Conservation (phyloP, 1,139 yeast genomes). For the Spathaspora sp. region DNA sequence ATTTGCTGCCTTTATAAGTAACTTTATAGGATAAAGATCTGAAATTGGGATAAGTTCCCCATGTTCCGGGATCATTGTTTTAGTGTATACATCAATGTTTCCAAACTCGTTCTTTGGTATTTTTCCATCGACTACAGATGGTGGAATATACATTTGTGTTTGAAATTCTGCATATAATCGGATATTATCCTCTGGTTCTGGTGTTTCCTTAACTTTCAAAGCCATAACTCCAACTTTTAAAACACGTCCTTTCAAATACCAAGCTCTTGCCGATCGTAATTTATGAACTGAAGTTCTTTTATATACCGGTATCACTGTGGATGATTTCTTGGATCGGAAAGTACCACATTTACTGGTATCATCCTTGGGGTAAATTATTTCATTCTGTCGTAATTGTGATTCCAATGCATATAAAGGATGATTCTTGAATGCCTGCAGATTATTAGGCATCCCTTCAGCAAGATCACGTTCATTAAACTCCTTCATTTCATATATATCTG, state of each 20-base stretch:
- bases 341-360: constrained; percentile 64
- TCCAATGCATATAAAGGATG: constrained; percentile 90
- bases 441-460: constrained; percentile 86
- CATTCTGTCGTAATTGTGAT: constrained; percentile 68
- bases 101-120: constrained; percentile 79
- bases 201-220: constrained; percentile 42
- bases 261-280: constrained; percentile 73
- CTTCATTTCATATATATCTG: constrained; percentile 68
- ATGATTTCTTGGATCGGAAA: constrained; percentile 42
- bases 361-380: constrained; percentile 67
- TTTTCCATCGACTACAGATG: constrained; percentile 60
- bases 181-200: constrained; percentile 51
- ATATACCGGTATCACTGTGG: constrained; percentile 56
- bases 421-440: constrained; percentile 74
- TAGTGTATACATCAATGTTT: constrained; percentile 74
- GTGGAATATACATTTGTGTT: constrained; percentile 69
- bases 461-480: constrained; percentile 68
- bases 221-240: constrained; percentile 72
- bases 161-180: constrained; percentile 72
- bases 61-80: constrained; percentile 81
- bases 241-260: constrained; percentile 83
- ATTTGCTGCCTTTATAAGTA: constrained; percentile 69
- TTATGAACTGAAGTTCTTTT: constrained; percentile 62
- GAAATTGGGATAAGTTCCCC: constrained; percentile 54
- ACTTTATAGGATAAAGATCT: constrained; percentile 34